A percentile compares a stretch with the other conserved stretches of the same genome.
These are phyloP conservation scores for barrel medic (Medicago truncatula) DNA, from an alignment of 306 rosid species.

Conservation along the genomic window MtrunA17r5.0-ANR NC_053043.1:50841001-50841500, in stretches of 20 bases:
- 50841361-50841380: slow-evolving; percentile 8
- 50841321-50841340: slow-evolving; percentile 12
- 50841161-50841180: slow-evolving; percentile 3
- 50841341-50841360: slow-evolving; percentile 39
- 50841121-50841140: slow-evolving; percentile 2
- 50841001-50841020: slow-evolving; percentile 26
- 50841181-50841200: slow-evolving; percentile 25
- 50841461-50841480: neutral
- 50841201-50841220: neutral
- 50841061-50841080: neutral
- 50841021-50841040: slow-evolving; percentile 23
- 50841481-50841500: slow-evolving; percentile 27
- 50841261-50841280: too few species aligned
- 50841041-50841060: slow-evolving; percentile 20
- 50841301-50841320: slow-evolving; percentile 14
- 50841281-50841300: neutral
- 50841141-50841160: neutral
- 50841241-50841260: neutral
- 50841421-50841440: neutral
- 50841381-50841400: slow-evolving; percentile 16
- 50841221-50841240: neutral
- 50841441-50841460: neutral
- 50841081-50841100: slow-evolving; percentile 6
- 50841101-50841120: neutral
- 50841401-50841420: slow-evolving; percentile 20